Evolutionary conservation across 2,329 filamentous ascomycete genomes (phyloP).

Genomic region (Fusarium subtropicale): DNA sequence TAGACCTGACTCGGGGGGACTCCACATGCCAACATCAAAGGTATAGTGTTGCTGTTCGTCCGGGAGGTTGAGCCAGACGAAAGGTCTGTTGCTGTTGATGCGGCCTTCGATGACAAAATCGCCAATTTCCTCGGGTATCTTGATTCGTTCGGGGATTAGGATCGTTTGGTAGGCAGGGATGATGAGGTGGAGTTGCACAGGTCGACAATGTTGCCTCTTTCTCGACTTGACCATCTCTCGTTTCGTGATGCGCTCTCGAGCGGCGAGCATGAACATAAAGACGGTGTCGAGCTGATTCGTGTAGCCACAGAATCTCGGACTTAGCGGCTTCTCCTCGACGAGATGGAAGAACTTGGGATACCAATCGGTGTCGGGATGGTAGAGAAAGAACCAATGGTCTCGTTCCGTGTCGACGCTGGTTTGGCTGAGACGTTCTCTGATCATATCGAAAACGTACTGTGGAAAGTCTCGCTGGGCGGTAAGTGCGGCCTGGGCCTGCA

Average conservation of each 20-base stretch:
- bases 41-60: slow-evolving; percentile 50
- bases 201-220: slow-evolving; percentile 32
- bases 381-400: slow-evolving; percentile 56
- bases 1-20: slow-evolving; percentile 46
- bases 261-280: slow-evolving; percentile 56
- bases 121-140: slow-evolving; percentile 53
- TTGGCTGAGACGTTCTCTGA: slow-evolving; percentile 51
- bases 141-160: slow-evolving; percentile 52
- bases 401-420: slow-evolving; percentile 47
- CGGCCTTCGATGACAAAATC: slow-evolving; percentile 55
- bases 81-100: slow-evolving; percentile 54
- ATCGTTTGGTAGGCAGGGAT: slow-evolving; percentile 56
- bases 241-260: slow-evolving; percentile 44
- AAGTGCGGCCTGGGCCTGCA: slow-evolving; percentile 53
- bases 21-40: slow-evolving; percentile 51
- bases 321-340: slow-evolving; percentile 50
- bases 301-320: slow-evolving; percentile 54
- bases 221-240: slow-evolving; percentile 45
- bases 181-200: slow-evolving; percentile 52
- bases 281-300: slow-evolving; percentile 56
- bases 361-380: slow-evolving; percentile 57
- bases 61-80: slow-evolving; percentile 55
- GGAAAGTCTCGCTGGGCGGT: slow-evolving; percentile 54
- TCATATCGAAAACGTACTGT: slow-evolving; percentile 53
- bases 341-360: slow-evolving; percentile 56